Evolutionary conservation across 306 rosid species (phyloP), one percentile per base, ranked within the genome.

Genomic region (Quercus ilex): DNA sequence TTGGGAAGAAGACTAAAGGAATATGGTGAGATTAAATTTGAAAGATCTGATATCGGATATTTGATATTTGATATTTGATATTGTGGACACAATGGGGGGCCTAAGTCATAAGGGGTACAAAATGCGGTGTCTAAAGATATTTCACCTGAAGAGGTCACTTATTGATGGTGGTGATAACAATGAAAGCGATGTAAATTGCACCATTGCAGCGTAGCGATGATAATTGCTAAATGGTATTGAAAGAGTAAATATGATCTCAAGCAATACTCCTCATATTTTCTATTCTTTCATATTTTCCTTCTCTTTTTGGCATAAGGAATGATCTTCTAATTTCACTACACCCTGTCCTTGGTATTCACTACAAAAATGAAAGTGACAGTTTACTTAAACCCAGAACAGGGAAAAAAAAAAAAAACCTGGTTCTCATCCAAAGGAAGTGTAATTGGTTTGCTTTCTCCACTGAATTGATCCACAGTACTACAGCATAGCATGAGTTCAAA

Each of bases 401-500:
- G n/a, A n/a, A n/a, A n/a, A n/a, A n/a, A n/a, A n/a, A n/a, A 14
- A n/a, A 4, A 71, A 25, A 92, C 98, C 93, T 81, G 92, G 38
- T 85, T 86, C 83, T 91, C 94, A 64, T 92, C 93, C 91, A 94
- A 84, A 82, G 92, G 92, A 79, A 94, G 97, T 84, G 80, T 79
- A 51, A 92, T 90, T 43, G 95, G 99, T 46, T 83, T 76, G 80
- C 97, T 92, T 87, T 92, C 97, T 88, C 99, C 99, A 77, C 89
- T 92, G 86, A 94, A 92, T 75, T 94, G 99, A 79, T 94, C 91
- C 71, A 94, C 90, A 53, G 97, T 92, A 86, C 99, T 94, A 81
- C 74, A 80, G 62, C 31, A 80, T 5, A 76, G 77, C 15, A 68
- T 30, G 31, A 73, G 75, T 76, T 78, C 82, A 83, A 76, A 71